Conservation (phyloP, 1,284 basidiomycete genomes). For the Veloporphyrellus conicus region DNA sequence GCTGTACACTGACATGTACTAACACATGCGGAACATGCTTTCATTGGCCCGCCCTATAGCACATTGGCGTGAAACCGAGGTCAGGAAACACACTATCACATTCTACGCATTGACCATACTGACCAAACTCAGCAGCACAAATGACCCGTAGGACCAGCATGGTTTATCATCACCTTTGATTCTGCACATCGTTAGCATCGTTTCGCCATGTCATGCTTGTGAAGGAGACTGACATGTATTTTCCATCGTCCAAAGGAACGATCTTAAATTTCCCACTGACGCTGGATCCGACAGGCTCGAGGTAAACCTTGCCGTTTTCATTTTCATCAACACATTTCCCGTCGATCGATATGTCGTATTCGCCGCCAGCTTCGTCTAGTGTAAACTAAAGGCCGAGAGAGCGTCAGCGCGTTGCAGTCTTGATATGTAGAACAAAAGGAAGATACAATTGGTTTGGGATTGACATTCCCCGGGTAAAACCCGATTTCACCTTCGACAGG, state of each 20-base stretch:
- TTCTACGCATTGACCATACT: background rate
- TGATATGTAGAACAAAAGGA: background rate
- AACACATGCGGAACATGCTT: background rate
- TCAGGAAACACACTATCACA: background rate
- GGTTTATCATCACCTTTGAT: background rate
- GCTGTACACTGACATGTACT: no score
- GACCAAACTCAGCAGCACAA: background rate
- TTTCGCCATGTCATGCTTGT: background rate
- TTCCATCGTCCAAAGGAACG: background rate
- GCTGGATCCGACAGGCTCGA: accelerated
- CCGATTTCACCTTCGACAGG: background rate
- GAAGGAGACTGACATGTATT: background rate
- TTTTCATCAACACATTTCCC: background rate
- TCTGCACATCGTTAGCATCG: background rate
- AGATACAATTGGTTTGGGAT: background rate
- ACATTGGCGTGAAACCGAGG: background rate
- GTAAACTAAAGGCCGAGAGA: background rate
- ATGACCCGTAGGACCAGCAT: background rate
- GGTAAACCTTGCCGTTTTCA: background rate
- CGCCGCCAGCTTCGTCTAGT: background rate
- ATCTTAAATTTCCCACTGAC: background rate
- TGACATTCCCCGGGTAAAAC: background rate
- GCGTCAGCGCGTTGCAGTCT: background rate
- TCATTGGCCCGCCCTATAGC: background rate
- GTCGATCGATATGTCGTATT: slow-evolving; percentile 1